Conservation (phyloP, 805 yeast species). For the Hanseniaspora occidentalis region DNA sequence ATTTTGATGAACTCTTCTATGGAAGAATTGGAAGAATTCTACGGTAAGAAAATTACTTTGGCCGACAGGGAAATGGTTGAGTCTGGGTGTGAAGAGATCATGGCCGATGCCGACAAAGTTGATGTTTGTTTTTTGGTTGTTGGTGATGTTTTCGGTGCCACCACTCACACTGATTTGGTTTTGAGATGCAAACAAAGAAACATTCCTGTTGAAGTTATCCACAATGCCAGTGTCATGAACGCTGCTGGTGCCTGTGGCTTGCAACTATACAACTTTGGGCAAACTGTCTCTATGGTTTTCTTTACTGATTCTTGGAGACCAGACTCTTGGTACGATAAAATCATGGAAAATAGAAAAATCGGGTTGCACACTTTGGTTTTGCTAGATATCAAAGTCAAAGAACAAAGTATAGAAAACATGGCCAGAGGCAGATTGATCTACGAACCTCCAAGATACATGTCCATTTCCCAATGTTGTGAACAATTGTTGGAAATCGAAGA, state of each 20-base stretch:
- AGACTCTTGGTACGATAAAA: slow-evolving; percentile 82
- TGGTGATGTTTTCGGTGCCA: slow-evolving; percentile 97
- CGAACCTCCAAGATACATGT: slow-evolving; percentile 97
- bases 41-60: slow-evolving; percentile 71
- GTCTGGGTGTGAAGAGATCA: slow-evolving; percentile 70
- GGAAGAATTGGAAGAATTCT: slow-evolving; percentile 62
- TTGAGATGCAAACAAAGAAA: slow-evolving; percentile 79
- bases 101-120: slow-evolving; percentile 61
- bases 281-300: slow-evolving; percentile 91
- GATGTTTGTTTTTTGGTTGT: slow-evolving; percentile 93
- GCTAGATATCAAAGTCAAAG: slow-evolving; percentile 91
- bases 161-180: slow-evolving; percentile 91
- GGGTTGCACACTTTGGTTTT: slow-evolving; percentile 86
- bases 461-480: slow-evolving; percentile 75
- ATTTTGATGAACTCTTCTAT: slow-evolving; percentile 87
- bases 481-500: slow-evolving; percentile 87
- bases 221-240: slow-evolving; percentile 95
- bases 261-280: slow-evolving; percentile 90
- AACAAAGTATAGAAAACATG: slow-evolving; percentile 88
- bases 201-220: slow-evolving; percentile 70
- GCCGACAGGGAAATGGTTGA: slow-evolving; percentile 96
- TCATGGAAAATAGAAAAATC: slow-evolving; percentile 76
- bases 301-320: slow-evolving; percentile 96
- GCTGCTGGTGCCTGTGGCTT: slow-evolving; percentile 98
- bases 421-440: slow-evolving; percentile 84